Conservation (phyloP, 1,284 basidiomycete species). For the Cryptococcus maquisensis region DNA sequence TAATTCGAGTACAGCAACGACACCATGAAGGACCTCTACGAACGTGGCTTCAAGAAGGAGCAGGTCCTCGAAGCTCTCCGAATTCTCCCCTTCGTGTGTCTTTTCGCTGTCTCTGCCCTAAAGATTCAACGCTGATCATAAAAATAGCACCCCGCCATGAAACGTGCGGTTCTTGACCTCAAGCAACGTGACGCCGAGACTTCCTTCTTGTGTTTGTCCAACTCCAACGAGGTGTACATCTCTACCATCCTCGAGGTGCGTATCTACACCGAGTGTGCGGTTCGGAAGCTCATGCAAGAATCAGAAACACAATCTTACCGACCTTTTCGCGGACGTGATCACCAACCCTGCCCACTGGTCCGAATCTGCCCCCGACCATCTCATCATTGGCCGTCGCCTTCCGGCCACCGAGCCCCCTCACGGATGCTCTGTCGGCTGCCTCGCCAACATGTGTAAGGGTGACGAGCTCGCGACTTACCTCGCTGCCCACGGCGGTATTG, state of each 20-base stretch:
- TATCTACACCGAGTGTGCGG: neutral
- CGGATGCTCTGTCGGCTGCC: conserved; percentile 79
- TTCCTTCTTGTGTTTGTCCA: conserved; percentile 85
- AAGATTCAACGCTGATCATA: neutral
- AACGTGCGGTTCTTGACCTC: conserved; percentile 72
- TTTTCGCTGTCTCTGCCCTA: neutral
- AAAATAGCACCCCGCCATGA: conserved; percentile 89
- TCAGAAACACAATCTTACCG: conserved; percentile 67
- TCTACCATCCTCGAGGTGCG: conserved; percentile 74
- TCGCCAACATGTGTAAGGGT: conserved; percentile 98
- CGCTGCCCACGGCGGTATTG: conserved; percentile 58
- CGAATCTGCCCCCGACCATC: conserved; percentile 60
- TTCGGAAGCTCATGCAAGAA: conserved; percentile 1
- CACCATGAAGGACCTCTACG: conserved; percentile 65
- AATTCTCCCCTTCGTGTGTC: conserved; percentile 78
- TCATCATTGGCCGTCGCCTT: conserved; percentile 72
- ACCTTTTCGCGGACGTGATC: conserved; percentile 77
- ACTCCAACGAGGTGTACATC: conserved; percentile 91
- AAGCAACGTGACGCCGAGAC: conserved; percentile 65
- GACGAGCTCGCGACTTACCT: conserved; percentile 83
- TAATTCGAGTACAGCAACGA: conserved; percentile 57
- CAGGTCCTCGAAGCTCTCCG: conserved; percentile 74
- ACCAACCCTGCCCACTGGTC: conserved; percentile 88
- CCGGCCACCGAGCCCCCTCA: conserved; percentile 76
- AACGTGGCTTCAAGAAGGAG: conserved; percentile 61